Conservation (phyloP, 2,329 filamentous ascomycete genomes). For the Ceratocystiopsis brevicomis region DNA sequence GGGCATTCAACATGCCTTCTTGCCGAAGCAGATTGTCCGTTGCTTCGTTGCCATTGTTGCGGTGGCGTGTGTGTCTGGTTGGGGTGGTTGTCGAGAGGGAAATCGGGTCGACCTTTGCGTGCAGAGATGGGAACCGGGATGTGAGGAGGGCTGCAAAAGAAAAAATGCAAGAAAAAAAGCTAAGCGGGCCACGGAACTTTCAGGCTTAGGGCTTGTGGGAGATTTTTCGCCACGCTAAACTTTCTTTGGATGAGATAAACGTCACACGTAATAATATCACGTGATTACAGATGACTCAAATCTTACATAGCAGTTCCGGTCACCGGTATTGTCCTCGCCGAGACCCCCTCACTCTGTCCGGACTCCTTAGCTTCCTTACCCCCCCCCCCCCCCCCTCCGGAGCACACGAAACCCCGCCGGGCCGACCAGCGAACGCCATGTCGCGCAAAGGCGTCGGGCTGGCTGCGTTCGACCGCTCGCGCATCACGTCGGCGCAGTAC, state of each 20-base stretch:
- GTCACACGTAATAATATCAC: not conserved
- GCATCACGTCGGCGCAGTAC: constrained; percentile 73
- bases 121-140: not conserved
- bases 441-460: constrained; percentile 74
- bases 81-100: constrained; percentile 1
- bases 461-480: constrained; percentile 71
- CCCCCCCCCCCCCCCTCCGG: too few species aligned
- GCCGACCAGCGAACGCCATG: constrained; percentile 20
- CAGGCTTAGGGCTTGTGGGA: constrained; percentile 5
- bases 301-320: too few species aligned
- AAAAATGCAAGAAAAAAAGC: not conserved
- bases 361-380: too few species aligned
- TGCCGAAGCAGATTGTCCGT: constrained; percentile 97
- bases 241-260: not conserved
- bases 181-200: constrained; percentile 1
- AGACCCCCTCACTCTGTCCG: too few species aligned
- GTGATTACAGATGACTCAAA: not conserved
- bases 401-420: too few species aligned
- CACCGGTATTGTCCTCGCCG: too few species aligned
- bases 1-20: constrained; percentile 33
- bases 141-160: too few species aligned
- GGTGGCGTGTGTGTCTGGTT: constrained; percentile 3
- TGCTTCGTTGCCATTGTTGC: constrained; percentile 58
- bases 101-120: not conserved
- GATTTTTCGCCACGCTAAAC: not conserved